Conservation (phyloP, 2,329 filamentous ascomycete genomes). For the Penicillium capsulatum region DNA sequence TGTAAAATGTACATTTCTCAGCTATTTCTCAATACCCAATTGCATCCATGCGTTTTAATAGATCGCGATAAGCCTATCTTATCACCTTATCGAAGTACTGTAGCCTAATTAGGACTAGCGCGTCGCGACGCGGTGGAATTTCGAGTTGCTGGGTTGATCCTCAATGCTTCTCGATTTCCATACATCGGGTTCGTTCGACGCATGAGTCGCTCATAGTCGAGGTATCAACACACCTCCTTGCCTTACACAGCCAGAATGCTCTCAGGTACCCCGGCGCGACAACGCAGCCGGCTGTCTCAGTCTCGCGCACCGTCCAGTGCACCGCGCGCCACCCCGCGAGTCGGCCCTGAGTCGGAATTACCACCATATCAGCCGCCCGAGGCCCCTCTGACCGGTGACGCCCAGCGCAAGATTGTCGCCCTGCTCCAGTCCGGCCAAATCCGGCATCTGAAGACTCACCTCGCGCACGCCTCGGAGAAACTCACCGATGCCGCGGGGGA, state of each 20-base stretch:
- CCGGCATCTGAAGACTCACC: conserved; percentile 46
- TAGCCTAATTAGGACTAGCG: conserved; percentile 32
- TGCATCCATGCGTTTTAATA: not conserved
- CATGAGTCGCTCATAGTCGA: not conserved
- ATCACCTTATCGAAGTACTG: conserved; percentile 19
- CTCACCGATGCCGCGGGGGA: conserved; percentile 50
- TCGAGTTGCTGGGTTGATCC: conserved; percentile 12
- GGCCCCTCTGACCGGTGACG: conserved; percentile 48
- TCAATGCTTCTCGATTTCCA: no score
- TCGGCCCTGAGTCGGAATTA: conserved; percentile 25
- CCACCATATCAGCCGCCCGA: conserved; percentile 53
- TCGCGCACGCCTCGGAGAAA: conserved; percentile 45
- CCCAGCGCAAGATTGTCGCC: conserved; percentile 45
- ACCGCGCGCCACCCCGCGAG: conserved; percentile 6
- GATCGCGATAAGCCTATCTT: conserved; percentile 14
- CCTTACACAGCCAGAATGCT: conserved; percentile 4
- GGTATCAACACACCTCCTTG: not conserved
- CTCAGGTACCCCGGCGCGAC: conserved; percentile 15
- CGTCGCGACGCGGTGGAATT: conserved; percentile 26
- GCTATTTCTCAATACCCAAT: not conserved
- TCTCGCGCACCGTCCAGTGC: conserved; percentile 13
- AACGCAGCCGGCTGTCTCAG: conserved; percentile 10
- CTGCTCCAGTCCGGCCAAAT: conserved; percentile 44
- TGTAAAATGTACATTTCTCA: not conserved
- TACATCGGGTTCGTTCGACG: no score